A percentile compares a stretch with the other conserved stretches of the same genome.
These are phyloP conservation scores for Scleroderma citrinum DNA, from an alignment of 768 basidiomycete species.

Conservation along the genomic window DNA sequence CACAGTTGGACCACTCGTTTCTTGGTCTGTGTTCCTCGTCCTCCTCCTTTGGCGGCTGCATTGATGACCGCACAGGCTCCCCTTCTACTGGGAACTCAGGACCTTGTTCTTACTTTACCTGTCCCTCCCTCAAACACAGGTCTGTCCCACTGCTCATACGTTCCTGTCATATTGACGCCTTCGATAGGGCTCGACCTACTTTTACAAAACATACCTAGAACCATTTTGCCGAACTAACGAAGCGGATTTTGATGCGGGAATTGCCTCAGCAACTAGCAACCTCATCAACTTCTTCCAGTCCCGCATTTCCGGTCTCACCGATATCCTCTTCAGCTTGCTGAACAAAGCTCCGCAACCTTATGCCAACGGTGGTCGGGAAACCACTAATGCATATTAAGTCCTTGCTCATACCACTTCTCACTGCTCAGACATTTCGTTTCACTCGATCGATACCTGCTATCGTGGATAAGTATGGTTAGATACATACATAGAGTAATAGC, in stretches of 20 bases:
- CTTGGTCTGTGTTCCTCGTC: constrained; percentile 43
- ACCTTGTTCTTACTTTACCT: constrained; percentile 65
- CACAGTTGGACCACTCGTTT: constrained; percentile 54
- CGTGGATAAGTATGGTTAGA: too few relatives aligned
- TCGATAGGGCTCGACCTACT: constrained; percentile 57
- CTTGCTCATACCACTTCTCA: neutral
- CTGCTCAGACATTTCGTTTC: too few relatives aligned
- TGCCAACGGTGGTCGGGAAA: constrained; percentile 17
- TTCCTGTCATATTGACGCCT: constrained; percentile 5
- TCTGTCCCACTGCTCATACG: constrained; percentile 19
- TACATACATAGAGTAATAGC: neutral
- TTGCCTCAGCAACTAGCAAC: constrained; percentile 50
- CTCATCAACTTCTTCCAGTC: constrained; percentile 49
- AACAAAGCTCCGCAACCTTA: constrained; percentile 34
- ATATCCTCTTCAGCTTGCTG: constrained; percentile 38
- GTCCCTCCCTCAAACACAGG: constrained; percentile 65
- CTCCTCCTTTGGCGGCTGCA: constrained; percentile 8
- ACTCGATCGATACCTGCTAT: too few relatives aligned
- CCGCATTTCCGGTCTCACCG: constrained; percentile 44
- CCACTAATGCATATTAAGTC: neutral
- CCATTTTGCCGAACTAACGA: constrained; percentile 60
- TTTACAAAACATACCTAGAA: constrained; percentile 54
- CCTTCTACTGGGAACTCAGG: constrained; percentile 72
- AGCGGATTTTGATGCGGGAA: constrained; percentile 51
- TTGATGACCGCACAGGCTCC: constrained; percentile 44